Evolutionary conservation across 1,139 yeast genomes (phyloP).

Genomic region (Taphrina flavorubra): DNA sequence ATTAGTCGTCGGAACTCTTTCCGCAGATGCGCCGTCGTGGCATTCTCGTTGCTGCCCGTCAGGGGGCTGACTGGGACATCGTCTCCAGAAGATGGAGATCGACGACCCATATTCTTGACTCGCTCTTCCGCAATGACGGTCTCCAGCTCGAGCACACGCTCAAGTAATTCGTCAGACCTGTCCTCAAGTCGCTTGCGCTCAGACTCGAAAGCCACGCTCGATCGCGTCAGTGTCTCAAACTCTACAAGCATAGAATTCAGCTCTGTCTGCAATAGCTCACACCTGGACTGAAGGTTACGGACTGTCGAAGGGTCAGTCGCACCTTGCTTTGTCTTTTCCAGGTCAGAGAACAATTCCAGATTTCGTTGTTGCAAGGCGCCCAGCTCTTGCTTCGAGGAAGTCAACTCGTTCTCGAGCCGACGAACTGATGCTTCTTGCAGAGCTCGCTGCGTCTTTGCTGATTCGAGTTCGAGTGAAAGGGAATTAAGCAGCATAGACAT

Average conservation of each 20-base stretch:
- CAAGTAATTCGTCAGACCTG: conserved; percentile 43
- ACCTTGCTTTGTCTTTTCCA: neutral
- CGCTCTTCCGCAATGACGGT: conserved; percentile 44
- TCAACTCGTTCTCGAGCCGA: conserved; percentile 30
- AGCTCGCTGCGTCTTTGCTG: neutral
- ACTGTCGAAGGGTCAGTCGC: neutral
- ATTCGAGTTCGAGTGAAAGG: neutral
- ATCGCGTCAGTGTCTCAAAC: conserved; percentile 44
- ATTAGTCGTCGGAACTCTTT: conserved; percentile 46
- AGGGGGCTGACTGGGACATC: conserved; percentile 18
- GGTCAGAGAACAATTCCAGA: neutral
- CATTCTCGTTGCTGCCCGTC: conserved; percentile 32
- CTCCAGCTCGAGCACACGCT: conserved; percentile 44
- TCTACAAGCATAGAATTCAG: conserved; percentile 43
- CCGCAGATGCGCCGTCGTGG: conserved; percentile 44
- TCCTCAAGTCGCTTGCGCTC: conserved; percentile 44
- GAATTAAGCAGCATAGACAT: conserved; percentile 2
- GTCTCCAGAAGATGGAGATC: conserved; percentile 7
- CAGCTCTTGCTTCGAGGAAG: neutral
- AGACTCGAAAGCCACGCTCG: conserved; percentile 43
- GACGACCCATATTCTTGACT: conserved; percentile 41
- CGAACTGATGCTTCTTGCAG: conserved; percentile 8
- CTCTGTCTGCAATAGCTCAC: conserved; percentile 43
- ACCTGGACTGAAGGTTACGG: conserved; percentile 20
- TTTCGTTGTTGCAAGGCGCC: conserved; percentile 6